Percentiles rank a stretch among this genome's conserved stretches.
Conservation (phyloP, 306 rosid genomes). For the Castanea sativa region DNA sequence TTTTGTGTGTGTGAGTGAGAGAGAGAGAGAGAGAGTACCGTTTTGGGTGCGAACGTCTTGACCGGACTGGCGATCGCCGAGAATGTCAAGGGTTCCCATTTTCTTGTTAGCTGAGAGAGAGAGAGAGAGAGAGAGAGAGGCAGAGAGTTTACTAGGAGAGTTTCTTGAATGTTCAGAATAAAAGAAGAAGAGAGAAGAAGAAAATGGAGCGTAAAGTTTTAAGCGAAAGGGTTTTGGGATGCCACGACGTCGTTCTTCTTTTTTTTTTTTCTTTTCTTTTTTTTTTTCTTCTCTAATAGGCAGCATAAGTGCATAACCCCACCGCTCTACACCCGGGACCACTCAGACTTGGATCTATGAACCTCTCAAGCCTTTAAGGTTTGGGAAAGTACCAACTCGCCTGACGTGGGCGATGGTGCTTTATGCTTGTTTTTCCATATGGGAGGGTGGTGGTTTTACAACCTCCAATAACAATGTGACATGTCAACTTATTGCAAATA, state of each 20-base stretch:
- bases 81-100: slow-evolving; percentile 74
- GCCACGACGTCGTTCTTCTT: slow-evolving; percentile 18
- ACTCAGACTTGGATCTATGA: fast-evolving
- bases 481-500: too few relatives aligned
- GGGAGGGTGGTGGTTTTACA: too few relatives aligned
- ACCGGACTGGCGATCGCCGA: slow-evolving; percentile 92
- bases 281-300: fast-evolving
- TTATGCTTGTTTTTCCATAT: too few relatives aligned
- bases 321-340: fast-evolving
- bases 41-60: slow-evolving; percentile 98
- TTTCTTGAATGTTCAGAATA: slow-evolving; percentile 4
- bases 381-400: fast-evolving
- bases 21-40: slow-evolving; percentile 38
- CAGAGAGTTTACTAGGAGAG: neutral
- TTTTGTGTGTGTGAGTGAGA: too few relatives aligned
- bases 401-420: too few relatives aligned
- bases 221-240: slow-evolving; percentile 1
- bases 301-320: too few relatives aligned
- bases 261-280: too few relatives aligned
- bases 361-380: too few relatives aligned
- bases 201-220: too few relatives aligned
- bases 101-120: neutral
- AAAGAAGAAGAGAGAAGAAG: too few relatives aligned
- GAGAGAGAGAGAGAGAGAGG: neutral
- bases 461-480: too few relatives aligned